Evolutionary conservation across 805 yeast genomes (phyloP).

Genomic region (Saccharomycopsis schoenii): DNA sequence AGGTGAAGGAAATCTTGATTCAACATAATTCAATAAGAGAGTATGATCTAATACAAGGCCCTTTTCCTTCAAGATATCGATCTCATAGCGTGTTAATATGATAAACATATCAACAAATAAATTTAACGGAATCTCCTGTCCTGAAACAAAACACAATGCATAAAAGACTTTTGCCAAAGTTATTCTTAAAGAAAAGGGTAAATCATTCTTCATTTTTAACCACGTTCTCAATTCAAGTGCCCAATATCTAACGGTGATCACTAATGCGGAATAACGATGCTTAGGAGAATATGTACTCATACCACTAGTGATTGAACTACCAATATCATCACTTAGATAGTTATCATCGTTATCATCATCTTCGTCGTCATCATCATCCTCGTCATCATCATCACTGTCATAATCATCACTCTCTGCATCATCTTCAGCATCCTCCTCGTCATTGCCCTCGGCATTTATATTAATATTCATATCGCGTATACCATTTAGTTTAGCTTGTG

Average conservation of each 20-base stretch:
- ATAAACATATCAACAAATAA: slow-evolving; percentile 56
- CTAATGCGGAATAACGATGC: slow-evolving; percentile 51
- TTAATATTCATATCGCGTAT: slow-evolving; percentile 26
- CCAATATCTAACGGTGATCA: slow-evolving; percentile 73
- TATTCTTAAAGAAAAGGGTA: slow-evolving; percentile 59
- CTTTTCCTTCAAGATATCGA: slow-evolving; percentile 22
- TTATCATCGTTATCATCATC: slow-evolving; percentile 23
- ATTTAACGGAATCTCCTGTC: slow-evolving; percentile 53
- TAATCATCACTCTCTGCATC: slow-evolving; percentile 29
- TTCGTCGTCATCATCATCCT: slow-evolving; percentile 27
- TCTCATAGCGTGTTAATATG: slow-evolving; percentile 36
- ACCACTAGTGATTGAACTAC: slow-evolving; percentile 21
- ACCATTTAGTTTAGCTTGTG: neutral
- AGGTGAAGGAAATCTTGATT: slow-evolving; percentile 35
- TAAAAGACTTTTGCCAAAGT: slow-evolving; percentile 61
- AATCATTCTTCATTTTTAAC: slow-evolving; percentile 64
- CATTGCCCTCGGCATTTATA: slow-evolving; percentile 30
- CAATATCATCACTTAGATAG: slow-evolving; percentile 27
- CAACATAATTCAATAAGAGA: slow-evolving; percentile 25
- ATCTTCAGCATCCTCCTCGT: slow-evolving; percentile 26
- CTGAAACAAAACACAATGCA: slow-evolving; percentile 59
- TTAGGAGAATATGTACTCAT: slow-evolving; percentile 3
- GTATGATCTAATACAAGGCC: slow-evolving; percentile 30
- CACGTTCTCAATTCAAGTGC: slow-evolving; percentile 76
- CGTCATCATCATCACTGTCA: slow-evolving; percentile 27